Evolutionary conservation across 1,284 basidiomycete species (phyloP).

Genomic region (Cryptococcus deneoformans): DNA sequence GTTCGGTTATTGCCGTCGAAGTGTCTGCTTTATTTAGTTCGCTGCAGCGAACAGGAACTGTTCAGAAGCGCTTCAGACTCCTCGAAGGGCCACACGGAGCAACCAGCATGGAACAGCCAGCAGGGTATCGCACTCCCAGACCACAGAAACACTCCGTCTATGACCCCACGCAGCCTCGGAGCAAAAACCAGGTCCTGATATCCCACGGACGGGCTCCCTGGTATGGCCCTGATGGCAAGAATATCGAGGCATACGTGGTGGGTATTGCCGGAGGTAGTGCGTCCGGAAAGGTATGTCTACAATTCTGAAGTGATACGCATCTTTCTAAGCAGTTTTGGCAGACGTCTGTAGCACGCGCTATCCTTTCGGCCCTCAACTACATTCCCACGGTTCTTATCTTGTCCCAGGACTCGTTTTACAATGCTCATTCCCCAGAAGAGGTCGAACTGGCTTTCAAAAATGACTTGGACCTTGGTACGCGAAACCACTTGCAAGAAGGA

Average conservation of each 20-base stretch:
- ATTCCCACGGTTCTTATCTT: constrained; percentile 87
- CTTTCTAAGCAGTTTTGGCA: constrained; percentile 39
- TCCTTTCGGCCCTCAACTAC: constrained; percentile 73
- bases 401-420: constrained; percentile 89
- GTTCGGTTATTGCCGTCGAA: too few species aligned
- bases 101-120: not conserved
- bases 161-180: not conserved
- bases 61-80: too few species aligned
- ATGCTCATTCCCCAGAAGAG: constrained; percentile 72
- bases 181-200: constrained; percentile 75
- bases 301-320: not conserved
- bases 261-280: constrained; percentile 92
- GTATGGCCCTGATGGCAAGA: constrained; percentile 70
- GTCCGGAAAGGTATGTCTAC: constrained; percentile 76
- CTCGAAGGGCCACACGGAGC: too few species aligned
- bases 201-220: constrained; percentile 64
- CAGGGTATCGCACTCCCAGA: not conserved
- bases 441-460: constrained; percentile 77
- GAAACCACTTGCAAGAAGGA: not conserved
- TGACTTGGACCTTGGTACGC: constrained; percentile 67
- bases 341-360: constrained; percentile 89
- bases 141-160: not conserved
- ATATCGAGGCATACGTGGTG: constrained; percentile 73
- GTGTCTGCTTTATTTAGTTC: too few species aligned
- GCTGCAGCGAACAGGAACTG: too few species aligned